Base-by-base conservation (phyloP, 169 alveolate species). In the Cryptosporidium ubiquitum region DNA sequence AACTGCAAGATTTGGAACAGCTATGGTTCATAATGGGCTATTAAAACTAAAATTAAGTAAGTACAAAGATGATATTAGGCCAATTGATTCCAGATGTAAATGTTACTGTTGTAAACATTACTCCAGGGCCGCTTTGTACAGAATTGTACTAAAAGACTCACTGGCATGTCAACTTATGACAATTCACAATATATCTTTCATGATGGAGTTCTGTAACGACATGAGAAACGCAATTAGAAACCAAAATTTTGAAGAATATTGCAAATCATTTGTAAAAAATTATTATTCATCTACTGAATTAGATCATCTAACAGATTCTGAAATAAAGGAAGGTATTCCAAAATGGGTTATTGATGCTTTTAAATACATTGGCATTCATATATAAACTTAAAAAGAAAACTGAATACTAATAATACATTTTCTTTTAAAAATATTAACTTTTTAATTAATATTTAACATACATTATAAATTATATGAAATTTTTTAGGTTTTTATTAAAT, bases 1-100 rank as follows among this genome's bases (percentile, higher is more conserved):
- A 85, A 98, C 99, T 6, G 99, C 99, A 3, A 94, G 99, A 64
- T 98, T 98, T 94, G 99, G 91, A 40, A 85, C 91, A 33, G 91
- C 91, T 35, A 68, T 85, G 75, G 91, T 85, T 20, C 69, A 70
- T 7, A 55, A 93, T 70, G 98, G 98, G 84, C 91, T 94, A 85
- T 85, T 97, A 55, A 94, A 94, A 84, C 42, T 96, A 33, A 95
- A 93, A 74, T 85, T 93, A 47, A 91, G 93, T 40, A 95, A 86
- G 85, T 86, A 69, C 60, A 92, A 91, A 69, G 69, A 84, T 51
- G 97, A 95, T 84, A 95, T 94, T 69, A 86, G 96, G 10, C 99
- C 98, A 6, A 92, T 98, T 66, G 98, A 97, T 68, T 93, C 92
- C 55, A 94, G 84, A 39, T 98, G 99, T 91, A 84, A 91, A 39